phyloP scores from a whole-genome alignment of 176 grass and related monocot genomes.

The Secale cereale region DNA sequence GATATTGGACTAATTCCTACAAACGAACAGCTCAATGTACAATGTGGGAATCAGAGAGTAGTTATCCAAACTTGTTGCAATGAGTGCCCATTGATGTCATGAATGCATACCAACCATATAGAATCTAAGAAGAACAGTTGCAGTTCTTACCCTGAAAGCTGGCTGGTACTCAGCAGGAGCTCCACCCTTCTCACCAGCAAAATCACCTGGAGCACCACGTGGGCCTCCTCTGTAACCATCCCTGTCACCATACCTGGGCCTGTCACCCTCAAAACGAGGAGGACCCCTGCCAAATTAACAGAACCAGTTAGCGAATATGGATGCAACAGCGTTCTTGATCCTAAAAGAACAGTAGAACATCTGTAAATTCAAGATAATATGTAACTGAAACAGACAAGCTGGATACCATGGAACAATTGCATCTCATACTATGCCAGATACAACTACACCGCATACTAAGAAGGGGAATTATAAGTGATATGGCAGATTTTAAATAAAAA shows the following conservation, averaged over 20 bases:
- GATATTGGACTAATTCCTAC: background rate
- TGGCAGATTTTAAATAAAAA: background rate
- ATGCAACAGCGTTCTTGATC: background rate
- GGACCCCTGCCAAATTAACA: constrained; percentile 52
- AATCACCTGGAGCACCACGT: constrained; percentile 74
- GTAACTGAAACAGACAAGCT: background rate
- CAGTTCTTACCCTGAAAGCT: constrained; percentile 67
- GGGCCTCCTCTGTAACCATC: constrained; percentile 85
- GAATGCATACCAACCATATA: background rate
- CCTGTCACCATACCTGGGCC: constrained; percentile 88
- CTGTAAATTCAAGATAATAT: too few species aligned
- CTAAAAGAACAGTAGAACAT: too few species aligned
- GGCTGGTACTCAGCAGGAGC: constrained; percentile 82
- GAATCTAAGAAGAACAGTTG: background rate
- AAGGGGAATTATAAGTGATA: background rate
- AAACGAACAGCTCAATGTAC: background rate
- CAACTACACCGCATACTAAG: background rate
- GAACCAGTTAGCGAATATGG: background rate
- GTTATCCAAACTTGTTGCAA: background rate
- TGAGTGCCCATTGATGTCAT: too few species aligned
- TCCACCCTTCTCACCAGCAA: constrained; percentile 76
- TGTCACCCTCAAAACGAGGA: constrained; percentile 75
- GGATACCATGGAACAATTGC: background rate
- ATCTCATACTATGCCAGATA: background rate
- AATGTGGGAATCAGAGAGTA: too few species aligned